Base-by-base conservation (phyloP, 257 asterid species). In the Penstemon eatonii region DNA sequence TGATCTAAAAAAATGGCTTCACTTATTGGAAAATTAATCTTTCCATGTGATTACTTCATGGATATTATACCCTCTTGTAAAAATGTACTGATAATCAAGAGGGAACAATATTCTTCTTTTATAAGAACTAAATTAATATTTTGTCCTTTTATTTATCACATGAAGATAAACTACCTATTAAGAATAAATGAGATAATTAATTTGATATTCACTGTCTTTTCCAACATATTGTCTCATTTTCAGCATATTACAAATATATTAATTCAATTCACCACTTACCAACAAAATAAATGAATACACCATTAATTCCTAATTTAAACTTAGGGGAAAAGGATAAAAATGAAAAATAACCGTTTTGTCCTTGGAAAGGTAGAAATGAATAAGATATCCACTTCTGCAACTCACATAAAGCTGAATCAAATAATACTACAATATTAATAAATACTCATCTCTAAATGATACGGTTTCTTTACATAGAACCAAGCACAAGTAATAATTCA, bases 401-500 rank as follows among this genome's bases (percentile, higher is more conserved):
- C 4, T 40, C 25, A 33, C 39, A 56, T 39, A 75, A 63, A 69
- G 75, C 72, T 25, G 72, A 45, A 39, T 25, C 33, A 25, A 25
- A 25, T 18, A 18, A 11, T 5, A 0, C 5, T 5, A 0, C 5
- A 4, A 8, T 5, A 15, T 49, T 45, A 47, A 49, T 60, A 69
- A 69, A 15, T 15, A 15, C 18, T 15, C 18, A 15, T 39, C 52
- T 44, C 18, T 43, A 6, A 25, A 43, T 5, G 15, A 63, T 51
- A 59, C 25, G 5, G 33, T 15, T 11, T 38, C 41, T 66, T 58
- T 55, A 46, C 66, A 76, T 55, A 68, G 59, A 45, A 38, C 58
- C 52, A 74, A 72, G 73, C 76, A 66, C 12, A 50, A 65, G 72
- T 57, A 69, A 81, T 79, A 82, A 85, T 76, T 74, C 81, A 78